These are phyloP conservation scores for Xylaria venustula DNA, from an alignment of 495 filamentous ascomycete species.

Conservation along the genomic window DNA sequence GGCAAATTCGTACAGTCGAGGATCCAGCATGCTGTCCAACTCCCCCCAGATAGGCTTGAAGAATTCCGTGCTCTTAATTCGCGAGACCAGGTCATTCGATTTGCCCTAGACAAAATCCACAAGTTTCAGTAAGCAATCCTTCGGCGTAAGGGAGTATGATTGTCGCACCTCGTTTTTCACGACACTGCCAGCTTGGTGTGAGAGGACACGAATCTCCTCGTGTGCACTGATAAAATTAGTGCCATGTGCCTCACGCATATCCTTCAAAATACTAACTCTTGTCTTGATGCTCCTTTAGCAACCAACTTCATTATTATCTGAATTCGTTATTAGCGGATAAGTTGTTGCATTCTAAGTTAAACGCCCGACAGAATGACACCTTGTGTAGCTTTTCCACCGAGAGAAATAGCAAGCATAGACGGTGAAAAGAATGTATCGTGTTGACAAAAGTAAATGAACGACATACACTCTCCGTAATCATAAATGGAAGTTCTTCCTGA, in stretches of 20 bases:
- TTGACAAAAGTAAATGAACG: background rate
- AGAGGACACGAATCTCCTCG: slow-evolving; percentile 85
- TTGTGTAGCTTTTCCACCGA: no score
- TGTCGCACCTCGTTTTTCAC: slow-evolving; percentile 62
- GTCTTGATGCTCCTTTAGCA: slow-evolving; percentile 70
- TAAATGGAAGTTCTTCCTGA: slow-evolving; percentile 59
- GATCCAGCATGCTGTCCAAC: slow-evolving; percentile 72
- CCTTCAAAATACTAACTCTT: slow-evolving; percentile 49
- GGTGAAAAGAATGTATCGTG: background rate
- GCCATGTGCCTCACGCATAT: background rate
- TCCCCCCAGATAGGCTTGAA: slow-evolving; percentile 80
- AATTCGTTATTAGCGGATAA: slow-evolving; percentile 20
- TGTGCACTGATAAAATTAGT: slow-evolving; percentile 54
- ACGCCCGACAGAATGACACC: no score
- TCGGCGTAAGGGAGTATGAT: background rate
- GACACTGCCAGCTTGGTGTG: slow-evolving; percentile 74
- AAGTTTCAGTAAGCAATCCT: background rate
- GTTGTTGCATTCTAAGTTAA: no score
- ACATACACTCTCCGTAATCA: slow-evolving; percentile 28
- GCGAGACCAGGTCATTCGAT: slow-evolving; percentile 79
- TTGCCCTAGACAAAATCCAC: slow-evolving; percentile 53
- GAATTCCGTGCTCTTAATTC: slow-evolving; percentile 72
- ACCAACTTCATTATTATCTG: slow-evolving; percentile 84
- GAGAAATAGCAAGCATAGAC: no score
- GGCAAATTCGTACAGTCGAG: slow-evolving; percentile 66